Base-by-base conservation (phyloP, 305 asterid species). In the Fraxinus greggii region DNA sequence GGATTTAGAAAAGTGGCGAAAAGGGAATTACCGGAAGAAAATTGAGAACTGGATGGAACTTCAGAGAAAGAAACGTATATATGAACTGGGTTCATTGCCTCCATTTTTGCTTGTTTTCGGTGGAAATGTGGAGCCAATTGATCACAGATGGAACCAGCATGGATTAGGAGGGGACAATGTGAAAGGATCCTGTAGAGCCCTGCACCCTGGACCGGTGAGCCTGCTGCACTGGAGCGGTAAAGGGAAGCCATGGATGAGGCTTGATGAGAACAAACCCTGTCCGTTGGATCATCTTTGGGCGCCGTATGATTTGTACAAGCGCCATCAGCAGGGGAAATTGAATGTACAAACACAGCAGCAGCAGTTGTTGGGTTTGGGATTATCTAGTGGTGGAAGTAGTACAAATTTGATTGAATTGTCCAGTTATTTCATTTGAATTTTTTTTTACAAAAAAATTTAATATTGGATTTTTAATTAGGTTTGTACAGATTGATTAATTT, bases 81-180 rank as follows among this genome's bases (percentile, higher is more conserved):
- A 94, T 78, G 98, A 94, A 79, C 81, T 94, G 89, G 98, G 98
- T 0, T 94, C 98, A 0, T 51, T 94, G 87, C 98, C 98, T 2
- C 98, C 98, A 0, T 92, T 88, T 77, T 56, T 94, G 88, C 90
- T 94, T 0, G 96, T 90, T 0, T 94, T 92, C 45, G 97, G 90
- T 32, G 98, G 96, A 9, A 84, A 90, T 17, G 92, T 94, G 82
- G 96, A 89, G 87, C 89, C 94, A 35, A 92, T 94, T 13, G 86
- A 91, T 33, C 98, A 94, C 59, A 81, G 96, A 84, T 94, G 98
- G 98, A 94, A 94, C 80, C 97, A 94, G 61, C 98, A 94, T 61
- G 98, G 98, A 1, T 80, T 92, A 40, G 97, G 97, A n/a, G 98
- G 98, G 3, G 98, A 93, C 75, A 93, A 93, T 80, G 94, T 92